Conservation (phyloP, 2,329 filamentous ascomycete genomes). For the Berkeleyomyces basicola region DNA sequence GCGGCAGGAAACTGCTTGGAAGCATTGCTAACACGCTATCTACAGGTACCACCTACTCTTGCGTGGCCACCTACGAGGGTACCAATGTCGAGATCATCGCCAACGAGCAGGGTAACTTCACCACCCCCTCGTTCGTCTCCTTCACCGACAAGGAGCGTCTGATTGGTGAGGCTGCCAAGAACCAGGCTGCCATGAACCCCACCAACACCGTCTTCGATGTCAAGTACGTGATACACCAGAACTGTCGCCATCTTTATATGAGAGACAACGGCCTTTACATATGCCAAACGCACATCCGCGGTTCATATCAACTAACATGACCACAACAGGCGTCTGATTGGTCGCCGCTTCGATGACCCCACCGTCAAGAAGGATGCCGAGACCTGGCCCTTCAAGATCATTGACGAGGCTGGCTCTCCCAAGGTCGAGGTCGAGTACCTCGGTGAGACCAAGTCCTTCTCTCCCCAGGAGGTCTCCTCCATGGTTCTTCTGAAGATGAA, state of each 20-base stretch:
- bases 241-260: too few relatives aligned
- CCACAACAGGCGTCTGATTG: slow-evolving; percentile 74
- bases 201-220: slow-evolving; percentile 97
- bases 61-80: slow-evolving; percentile 98
- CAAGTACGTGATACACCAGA: slow-evolving; percentile 47
- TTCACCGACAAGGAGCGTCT: slow-evolving; percentile 98
- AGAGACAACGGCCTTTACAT: too few relatives aligned
- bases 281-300: too few relatives aligned
- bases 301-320: not conserved
- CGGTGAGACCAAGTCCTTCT: slow-evolving; percentile 87
- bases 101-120: slow-evolving; percentile 99
- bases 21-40: slow-evolving; percentile 10
- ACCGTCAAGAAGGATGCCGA: slow-evolving; percentile 98
- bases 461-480: slow-evolving; percentile 94
- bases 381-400: slow-evolving; percentile 98
- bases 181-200: slow-evolving; percentile 99
- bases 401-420: slow-evolving; percentile 76
- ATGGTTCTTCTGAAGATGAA: slow-evolving; percentile 99
- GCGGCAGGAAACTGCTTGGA: not conserved
- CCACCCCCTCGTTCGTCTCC: slow-evolving; percentile 95
- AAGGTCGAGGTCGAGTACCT: slow-evolving; percentile 93
- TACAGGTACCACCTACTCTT: slow-evolving; percentile 96
- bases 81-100: slow-evolving; percentile 99
- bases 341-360: slow-evolving; percentile 84
- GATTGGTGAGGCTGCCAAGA: slow-evolving; percentile 99